These are phyloP conservation scores for Grosmannia serpens DNA, from an alignment of 2,329 filamentous ascomycete genomes.

Conservation along the genomic window DNA sequence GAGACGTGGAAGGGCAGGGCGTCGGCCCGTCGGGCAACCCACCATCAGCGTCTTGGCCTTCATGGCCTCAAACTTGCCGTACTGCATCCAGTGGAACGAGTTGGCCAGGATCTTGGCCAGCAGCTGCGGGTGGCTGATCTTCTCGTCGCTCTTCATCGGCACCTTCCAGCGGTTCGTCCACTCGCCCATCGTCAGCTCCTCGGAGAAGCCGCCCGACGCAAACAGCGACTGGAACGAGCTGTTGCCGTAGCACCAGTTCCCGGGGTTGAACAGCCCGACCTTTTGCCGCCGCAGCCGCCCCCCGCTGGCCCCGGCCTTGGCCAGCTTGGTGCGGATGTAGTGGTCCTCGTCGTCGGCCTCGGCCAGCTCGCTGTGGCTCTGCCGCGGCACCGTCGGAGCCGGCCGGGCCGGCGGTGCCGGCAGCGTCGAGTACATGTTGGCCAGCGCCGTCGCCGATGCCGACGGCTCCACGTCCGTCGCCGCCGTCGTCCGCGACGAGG, in stretches of 20 bases:
- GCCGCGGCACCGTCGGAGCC: conserved; percentile 54
- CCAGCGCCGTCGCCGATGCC: conserved; percentile 18
- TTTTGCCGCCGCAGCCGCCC: conserved; percentile 37
- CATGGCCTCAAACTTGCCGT: conserved; percentile 37
- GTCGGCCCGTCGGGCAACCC: no score
- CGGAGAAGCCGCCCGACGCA: conserved; percentile 56
- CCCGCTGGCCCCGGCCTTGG: conserved; percentile 17
- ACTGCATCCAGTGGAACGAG: conserved; percentile 45
- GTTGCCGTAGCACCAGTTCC: conserved; percentile 85
- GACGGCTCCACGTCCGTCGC: conserved; percentile 6
- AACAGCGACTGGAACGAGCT: conserved; percentile 77
- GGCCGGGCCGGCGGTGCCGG: conserved; percentile 52
- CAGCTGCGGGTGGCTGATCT: conserved; percentile 41
- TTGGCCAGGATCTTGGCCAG: conserved; percentile 49
- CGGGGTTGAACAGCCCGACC: conserved; percentile 66
- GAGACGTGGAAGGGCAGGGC: not conserved
- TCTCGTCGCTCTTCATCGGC: conserved; percentile 50
- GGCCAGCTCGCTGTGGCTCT: conserved; percentile 68
- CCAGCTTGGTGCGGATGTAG: conserved; percentile 29
- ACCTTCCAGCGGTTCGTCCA: conserved; percentile 56
- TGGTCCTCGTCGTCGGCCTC: conserved; percentile 24
- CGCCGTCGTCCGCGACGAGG: conserved; percentile 13
- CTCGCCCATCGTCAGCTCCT: conserved; percentile 47
- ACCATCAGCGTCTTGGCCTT: conserved; percentile 48
- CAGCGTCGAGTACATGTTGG: conserved; percentile 34